Evolutionary conservation across 2,329 filamentous ascomycete genomes (phyloP), one percentile per base, ranked within the genome.

Genomic region (Pseudocercospora cruenta): DNA sequence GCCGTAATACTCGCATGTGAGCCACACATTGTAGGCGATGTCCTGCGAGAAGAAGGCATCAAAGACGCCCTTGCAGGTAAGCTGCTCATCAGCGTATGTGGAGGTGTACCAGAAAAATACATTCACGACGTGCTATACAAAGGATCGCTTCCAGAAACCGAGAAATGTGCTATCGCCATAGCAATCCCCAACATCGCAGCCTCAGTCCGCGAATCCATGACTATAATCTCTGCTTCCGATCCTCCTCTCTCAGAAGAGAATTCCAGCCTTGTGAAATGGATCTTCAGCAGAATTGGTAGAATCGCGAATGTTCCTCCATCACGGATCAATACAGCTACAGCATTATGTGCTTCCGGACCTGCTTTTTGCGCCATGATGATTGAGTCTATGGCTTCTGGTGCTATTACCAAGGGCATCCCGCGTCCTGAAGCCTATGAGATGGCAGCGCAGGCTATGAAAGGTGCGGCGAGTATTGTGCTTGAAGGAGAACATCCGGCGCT

Each of bases 111-210:
- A 1, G 86, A 88, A 16, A 79, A 86, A 55, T 88, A 94, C 73
- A 26, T 67, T 68, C 86, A 89, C 74, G 80, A 81, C 16, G 84
- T 87, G 33, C 79, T 94, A 72, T 84, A 85, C 73, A 26, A 19
- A 16, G 80, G 82, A 9, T 79, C 84, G 21, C 82, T 84, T 43
- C 73, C 73, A 19, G 78, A 80, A 3, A 5, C 22, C n/a, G 79
- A 83, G 28, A 80, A 83, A 45, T 91, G 87, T 78, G 82, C 86
- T 47, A 84, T 95, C 51, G 89, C 96, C 6, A 85, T 92, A 28
- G 92, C 90, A 61, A 92, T 96, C 87, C 92, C 92, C 72, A 96
- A 96, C 81, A 94, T 91, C 0, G 92, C 92, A 9, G 89, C 89
- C 26, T 85, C 91, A 58, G 90, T 96, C 65, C 82, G 91, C 58